Evolutionary conservation across 2,329 filamentous ascomycete genomes (phyloP), one percentile per base, ranked within the genome.

Genomic region (Colletotrichum liaoningense): DNA sequence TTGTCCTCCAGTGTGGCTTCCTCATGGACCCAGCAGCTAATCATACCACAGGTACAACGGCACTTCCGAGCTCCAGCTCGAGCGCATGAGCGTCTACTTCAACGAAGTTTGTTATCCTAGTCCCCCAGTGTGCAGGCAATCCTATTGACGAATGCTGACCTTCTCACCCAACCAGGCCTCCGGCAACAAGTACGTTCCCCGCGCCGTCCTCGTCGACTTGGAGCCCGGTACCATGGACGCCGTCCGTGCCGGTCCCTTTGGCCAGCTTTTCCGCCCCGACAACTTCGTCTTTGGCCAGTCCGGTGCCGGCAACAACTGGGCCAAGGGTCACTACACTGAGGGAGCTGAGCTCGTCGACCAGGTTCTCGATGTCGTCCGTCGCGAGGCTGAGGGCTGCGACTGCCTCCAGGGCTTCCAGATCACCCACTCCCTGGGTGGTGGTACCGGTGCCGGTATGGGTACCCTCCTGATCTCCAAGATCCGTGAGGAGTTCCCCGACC

Each of bases 41-140:
- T 79, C 82, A 12, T 12, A 35, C 76, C 75, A 81, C 80, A 97
- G 94, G 81, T 98, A 98, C 93, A 97, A 97, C 87, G 97, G 97
- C 84, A 95, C 94, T 80, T 98, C 96, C 57, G 97, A 98, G 87
- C 95, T 98, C 85, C 97, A 99, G 91, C 93, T 98, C 80, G 97
- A 99, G 94, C 95, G 97, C 83, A 98, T 99, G 95, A 99, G 95
- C 87, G 96, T 98, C 86, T 98, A 98, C 92, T 98, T 98, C 93
- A 95, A 98, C 82, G 88, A 90, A 87, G 88, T 89, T 83, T 73
- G 84, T 79, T 54, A 38, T 30, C 19, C 56, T 35, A 65, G 35
- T 26, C 22, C 55, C 59, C 35, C 33, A 57, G n/a, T 26, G 28
- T 42, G n/a, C 63, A 70, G 60, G 42, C 24, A 54, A 66, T 57